Conservation (phyloP, 768 basidiomycete species). For the Boletus tylopilopsis region DNA sequence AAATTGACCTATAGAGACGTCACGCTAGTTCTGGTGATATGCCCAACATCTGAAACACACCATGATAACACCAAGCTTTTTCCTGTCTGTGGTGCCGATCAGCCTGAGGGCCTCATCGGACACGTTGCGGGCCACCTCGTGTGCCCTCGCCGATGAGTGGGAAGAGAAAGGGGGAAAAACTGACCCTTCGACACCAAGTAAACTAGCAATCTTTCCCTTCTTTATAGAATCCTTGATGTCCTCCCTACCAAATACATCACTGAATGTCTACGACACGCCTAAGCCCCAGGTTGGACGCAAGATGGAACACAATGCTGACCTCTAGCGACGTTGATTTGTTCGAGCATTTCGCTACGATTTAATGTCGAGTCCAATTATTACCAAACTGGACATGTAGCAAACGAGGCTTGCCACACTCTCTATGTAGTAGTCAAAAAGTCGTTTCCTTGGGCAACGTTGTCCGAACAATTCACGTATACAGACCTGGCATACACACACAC, state of each 20-base stretch:
- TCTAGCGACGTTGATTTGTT: conserved; percentile 89
- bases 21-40: neutral
- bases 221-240: conserved; percentile 59
- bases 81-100: conserved; percentile 57
- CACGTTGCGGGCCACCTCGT: conserved; percentile 80
- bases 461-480: conserved; percentile 59
- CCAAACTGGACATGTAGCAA: no score
- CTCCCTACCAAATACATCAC: conserved; percentile 46
- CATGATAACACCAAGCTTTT: conserved; percentile 87
- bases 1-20: conserved; percentile 69
- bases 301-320: conserved; percentile 33
- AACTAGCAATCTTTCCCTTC: conserved; percentile 77
- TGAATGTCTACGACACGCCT: conserved; percentile 59
- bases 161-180: conserved; percentile 63
- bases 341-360: conserved; percentile 70
- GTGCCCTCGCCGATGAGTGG: conserved; percentile 81
- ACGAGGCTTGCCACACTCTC: conserved; percentile 45
- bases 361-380: neutral
- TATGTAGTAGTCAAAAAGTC: conserved; percentile 56
- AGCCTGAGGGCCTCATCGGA: conserved; percentile 74
- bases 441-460: conserved; percentile 43
- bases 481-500: conserved; percentile 55
- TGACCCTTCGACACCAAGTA: conserved; percentile 92
- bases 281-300: neutral
- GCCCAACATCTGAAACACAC: conserved; percentile 33